Percentiles rank a stretch among this genome's conserved stretches.
phyloP scores from a whole-genome alignment of 2,329 filamentous ascomycete genomes.

The Phoma herbarum region DNA sequence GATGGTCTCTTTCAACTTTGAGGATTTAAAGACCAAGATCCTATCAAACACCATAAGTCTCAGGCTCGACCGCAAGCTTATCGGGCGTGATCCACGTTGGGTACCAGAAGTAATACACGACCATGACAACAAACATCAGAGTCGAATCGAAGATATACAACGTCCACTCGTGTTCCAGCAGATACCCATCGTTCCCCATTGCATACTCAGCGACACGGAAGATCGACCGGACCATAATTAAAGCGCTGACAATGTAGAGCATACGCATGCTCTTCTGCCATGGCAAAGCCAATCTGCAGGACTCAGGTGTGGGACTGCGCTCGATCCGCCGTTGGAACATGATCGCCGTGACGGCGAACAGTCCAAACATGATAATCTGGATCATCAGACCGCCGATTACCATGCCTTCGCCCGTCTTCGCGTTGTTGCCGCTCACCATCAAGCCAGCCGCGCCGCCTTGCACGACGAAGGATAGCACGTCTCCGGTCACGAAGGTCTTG shows the following conservation, averaged over 20 bases:
- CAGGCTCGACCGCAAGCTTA: neutral
- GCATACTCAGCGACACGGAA: neutral
- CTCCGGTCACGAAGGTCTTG: neutral
- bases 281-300: neutral
- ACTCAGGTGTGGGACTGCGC: neutral
- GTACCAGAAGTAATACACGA: neutral
- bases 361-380: neutral
- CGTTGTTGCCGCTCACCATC: neutral
- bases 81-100: neutral
- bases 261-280: neutral
- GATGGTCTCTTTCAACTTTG: too few species aligned
- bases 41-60: conserved; percentile 9
- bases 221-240: neutral
- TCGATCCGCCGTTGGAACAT: neutral
- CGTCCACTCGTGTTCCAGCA: conserved; percentile 52
- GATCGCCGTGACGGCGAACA: neutral
- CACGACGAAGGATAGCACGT: neutral
- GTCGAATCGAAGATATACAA: conserved; percentile 57
- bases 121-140: neutral
- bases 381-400: neutral
- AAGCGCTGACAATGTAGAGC: neutral
- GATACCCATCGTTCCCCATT: neutral
- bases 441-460: neutral
- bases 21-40: neutral
- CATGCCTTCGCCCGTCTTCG: neutral